Base-by-base conservation (phyloP, 257 asterid genomes). In the Verbena officinalis region DNA sequence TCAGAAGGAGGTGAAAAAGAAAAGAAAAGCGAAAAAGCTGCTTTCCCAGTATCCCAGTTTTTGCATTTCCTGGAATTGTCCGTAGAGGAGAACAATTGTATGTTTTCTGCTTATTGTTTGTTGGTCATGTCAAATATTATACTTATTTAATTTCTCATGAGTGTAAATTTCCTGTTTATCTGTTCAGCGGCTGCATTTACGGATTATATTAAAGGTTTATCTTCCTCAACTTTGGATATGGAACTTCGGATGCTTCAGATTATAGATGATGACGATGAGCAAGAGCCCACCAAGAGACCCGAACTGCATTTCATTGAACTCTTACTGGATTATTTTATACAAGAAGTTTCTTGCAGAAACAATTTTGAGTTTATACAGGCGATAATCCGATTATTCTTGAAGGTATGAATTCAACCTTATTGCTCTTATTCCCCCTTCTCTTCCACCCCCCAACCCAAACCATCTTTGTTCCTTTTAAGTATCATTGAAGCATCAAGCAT, bases 161-260 rank as follows among this genome's bases (percentile, higher is more conserved):
- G n/a, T n/a, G n/a, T n/a, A n/a, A n/a, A n/a, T n/a, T n/a, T n/a
- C n/a, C n/a, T n/a, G n/a, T n/a, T n/a, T n/a, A n/a, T n/a, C n/a
- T n/a, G n/a, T n/a, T n/a, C 96, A 91, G 98, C 83, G 68, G 67
- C 84, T 11, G 80, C 85, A 31, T 89, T 86, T 75, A 91, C 98
- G 8, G 83, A 84, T 30, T 84, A 88, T 73, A 66, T 91, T 52
- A 86, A 91, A 73, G 83, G 81, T 42, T 77, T 91, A 76, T 83
- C 96, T 39, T 72, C 98, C 64, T 86, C 95, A 13, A 72, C 77
- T 12, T 65, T 91, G 87, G 96, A 91, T 70, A 82, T 86, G 95
- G 96, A 91, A 73, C 80, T 89, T 14, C 81, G 98, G 79, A 80
- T 91, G 79, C 96, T 91, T 75, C 95, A 88, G 81, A 77, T 91